Conservation (phyloP, 169 alveolate species). For the Nephromyces sp. region DNA sequence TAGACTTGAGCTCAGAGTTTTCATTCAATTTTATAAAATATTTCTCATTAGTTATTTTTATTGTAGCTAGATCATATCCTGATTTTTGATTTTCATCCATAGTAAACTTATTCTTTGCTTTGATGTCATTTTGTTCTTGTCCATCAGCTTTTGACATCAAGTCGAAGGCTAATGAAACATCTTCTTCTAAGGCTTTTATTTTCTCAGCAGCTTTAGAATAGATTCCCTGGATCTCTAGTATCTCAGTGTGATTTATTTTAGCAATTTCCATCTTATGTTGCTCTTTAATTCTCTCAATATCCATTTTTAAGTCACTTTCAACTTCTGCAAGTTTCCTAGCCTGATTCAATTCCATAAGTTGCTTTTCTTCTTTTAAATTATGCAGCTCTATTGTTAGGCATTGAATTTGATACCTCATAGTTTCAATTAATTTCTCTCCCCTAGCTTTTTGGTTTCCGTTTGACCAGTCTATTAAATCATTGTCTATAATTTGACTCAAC, state of each 20-base stretch:
- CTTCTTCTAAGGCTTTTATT: not conserved
- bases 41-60: too few relatives aligned
- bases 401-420: not conserved
- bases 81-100: too few relatives aligned
- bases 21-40: not conserved
- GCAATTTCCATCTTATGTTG: not conserved
- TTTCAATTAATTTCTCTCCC: not conserved
- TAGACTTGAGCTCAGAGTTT: not conserved
- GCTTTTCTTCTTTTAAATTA: not conserved
- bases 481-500: not conserved
- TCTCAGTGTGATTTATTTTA: not conserved
- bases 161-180: not conserved
- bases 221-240: not conserved
- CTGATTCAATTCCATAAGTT: not conserved
- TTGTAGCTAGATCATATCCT: too few relatives aligned
- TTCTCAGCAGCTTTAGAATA: not conserved
- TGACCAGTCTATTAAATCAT: not conserved
- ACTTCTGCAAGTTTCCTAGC: not conserved
- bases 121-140: not conserved
- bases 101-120: not conserved
- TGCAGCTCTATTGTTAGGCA: not conserved
- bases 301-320: not conserved
- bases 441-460: not conserved
- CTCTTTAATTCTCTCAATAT: not conserved
- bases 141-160: not conserved